phyloP scores from a whole-genome alignment of 176 grass and related monocot species.

The Guadua angustifolia region DNA sequence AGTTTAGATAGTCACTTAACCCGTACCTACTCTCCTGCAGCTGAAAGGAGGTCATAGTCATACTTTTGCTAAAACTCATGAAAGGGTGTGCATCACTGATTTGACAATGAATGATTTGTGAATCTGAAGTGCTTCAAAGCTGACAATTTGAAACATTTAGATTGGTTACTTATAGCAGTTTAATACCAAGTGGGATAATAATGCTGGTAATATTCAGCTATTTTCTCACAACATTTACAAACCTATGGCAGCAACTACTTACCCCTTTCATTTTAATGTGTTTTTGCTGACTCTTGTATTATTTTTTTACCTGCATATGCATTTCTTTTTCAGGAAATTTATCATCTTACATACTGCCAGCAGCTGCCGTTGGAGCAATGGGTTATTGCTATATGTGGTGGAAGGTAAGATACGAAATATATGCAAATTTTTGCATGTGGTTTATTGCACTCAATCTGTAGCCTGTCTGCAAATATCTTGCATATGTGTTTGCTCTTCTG shows the following conservation, averaged over 20 bases:
- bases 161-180: conserved; percentile 20
- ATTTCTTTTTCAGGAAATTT: conserved; percentile 63
- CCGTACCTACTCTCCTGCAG: neutral
- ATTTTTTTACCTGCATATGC: conserved; percentile 1
- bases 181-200: neutral
- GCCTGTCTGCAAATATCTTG: neutral
- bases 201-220: conserved; percentile 4
- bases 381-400: conserved; percentile 99
- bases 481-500: conserved; percentile 6
- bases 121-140: neutral
- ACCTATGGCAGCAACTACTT: neutral
- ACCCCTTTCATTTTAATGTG: neutral
- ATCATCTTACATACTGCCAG: conserved; percentile 85
- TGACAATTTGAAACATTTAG: conserved; percentile 11
- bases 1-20: conserved; percentile 22
- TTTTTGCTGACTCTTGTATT: neutral
- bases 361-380: conserved; percentile 82
- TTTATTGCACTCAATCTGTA: neutral
- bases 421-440: neutral
- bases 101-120: conserved; percentile 19
- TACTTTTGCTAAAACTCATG: conserved; percentile 31
- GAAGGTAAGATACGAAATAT: conserved; percentile 64
- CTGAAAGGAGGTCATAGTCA: neutral
- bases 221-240: conserved; percentile 1
- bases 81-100: conserved; percentile 10